These are phyloP conservation scores for Nicotiana attenuata DNA, from an alignment of 257 asterid genomes.

Conservation along the genomic window DNA sequence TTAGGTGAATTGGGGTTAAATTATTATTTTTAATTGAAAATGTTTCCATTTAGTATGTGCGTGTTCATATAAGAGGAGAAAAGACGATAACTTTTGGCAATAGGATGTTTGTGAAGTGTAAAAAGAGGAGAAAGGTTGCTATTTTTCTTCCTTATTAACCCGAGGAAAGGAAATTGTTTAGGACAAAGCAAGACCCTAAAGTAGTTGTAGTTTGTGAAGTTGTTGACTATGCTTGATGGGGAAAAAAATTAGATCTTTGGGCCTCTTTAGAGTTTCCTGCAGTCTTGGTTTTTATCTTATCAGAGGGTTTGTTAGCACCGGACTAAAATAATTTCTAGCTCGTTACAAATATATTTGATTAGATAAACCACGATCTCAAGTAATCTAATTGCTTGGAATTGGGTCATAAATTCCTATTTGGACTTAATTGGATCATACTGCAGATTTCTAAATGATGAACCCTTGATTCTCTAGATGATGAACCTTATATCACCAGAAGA, in stretches of 20 bases:
- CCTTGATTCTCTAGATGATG: not conserved
- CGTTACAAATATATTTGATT: not conserved
- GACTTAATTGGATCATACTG: not conserved
- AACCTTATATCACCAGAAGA: not conserved
- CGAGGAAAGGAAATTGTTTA: not conserved
- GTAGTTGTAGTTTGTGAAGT: not conserved
- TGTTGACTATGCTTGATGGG: not conserved
- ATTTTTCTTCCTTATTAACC: not conserved
- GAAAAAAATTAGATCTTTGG: not conserved
- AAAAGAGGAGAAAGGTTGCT: not conserved
- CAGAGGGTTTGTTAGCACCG: not conserved
- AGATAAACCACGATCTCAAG: not conserved
- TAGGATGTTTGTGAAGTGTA: not conserved
- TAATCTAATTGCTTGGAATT: not conserved
- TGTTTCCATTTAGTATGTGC: not conserved
- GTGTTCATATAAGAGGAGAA: not conserved
- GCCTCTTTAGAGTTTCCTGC: not conserved
- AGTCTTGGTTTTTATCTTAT: not conserved
- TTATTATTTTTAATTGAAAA: not conserved
- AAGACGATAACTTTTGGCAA: not conserved
- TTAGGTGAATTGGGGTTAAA: not conserved
- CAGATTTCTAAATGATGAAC: not conserved
- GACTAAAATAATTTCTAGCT: not conserved
- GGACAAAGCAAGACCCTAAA: not conserved
- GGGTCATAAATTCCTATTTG: not conserved